Evolutionary conservation across 768 basidiomycete species (phyloP).

Genomic region (Mycena latifolia): DNA sequence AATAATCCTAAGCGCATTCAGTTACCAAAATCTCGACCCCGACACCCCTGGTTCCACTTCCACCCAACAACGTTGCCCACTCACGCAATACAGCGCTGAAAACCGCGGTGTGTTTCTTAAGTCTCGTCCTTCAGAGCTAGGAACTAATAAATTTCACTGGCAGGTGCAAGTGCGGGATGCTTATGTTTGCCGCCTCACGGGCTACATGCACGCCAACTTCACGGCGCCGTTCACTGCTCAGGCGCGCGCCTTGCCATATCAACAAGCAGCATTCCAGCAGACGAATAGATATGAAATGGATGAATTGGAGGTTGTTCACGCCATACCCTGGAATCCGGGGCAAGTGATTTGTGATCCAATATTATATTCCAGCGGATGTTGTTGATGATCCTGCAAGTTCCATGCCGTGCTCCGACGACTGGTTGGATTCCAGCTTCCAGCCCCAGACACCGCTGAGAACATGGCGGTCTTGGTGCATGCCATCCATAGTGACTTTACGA

Average conservation of each 20-base stretch:
- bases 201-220: background rate
- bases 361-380: background rate
- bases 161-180: slow-evolving; percentile 1
- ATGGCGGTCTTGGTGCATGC: background rate
- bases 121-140: background rate
- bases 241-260: background rate
- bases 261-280: background rate
- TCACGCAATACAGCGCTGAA: background rate
- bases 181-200: background rate
- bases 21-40: slow-evolving; percentile 1
- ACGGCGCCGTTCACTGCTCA: background rate
- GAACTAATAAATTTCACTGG: background rate
- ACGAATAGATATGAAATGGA: background rate
- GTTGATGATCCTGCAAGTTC: slow-evolving; percentile 3
- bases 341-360: background rate
- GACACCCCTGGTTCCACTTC: background rate
- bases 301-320: background rate
- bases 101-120: background rate
- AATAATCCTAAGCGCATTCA: background rate
- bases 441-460: background rate
- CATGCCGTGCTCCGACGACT: background rate
- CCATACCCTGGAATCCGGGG: background rate
- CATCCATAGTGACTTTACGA: background rate
- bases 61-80: background rate
- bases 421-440: background rate